These are phyloP conservation scores for Fusarium clavum DNA, from an alignment of 2,329 filamentous ascomycete species.

Conservation along the genomic window DNA sequence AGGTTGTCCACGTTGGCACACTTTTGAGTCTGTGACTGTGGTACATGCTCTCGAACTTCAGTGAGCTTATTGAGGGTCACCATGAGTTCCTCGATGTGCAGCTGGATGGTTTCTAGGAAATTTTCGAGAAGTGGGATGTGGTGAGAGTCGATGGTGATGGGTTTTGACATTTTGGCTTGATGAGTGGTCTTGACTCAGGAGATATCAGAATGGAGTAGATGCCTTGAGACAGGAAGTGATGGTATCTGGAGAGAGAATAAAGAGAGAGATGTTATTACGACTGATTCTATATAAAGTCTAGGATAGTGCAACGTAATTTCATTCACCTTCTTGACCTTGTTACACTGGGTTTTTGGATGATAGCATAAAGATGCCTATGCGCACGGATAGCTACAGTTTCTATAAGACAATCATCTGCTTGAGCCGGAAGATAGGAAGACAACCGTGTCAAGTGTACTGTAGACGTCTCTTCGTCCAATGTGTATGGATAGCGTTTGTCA, in stretches of 20 bases:
- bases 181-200: background rate
- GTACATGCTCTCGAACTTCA: slow-evolving; percentile 7
- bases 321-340: too few relatives aligned
- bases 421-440: background rate
- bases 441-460: background rate
- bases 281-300: background rate
- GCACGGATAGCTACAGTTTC: background rate
- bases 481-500: background rate
- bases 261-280: background rate
- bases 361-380: background rate
- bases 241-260: background rate
- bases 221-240: background rate
- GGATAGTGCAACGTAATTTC: background rate
- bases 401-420: background rate
- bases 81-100: slow-evolving; percentile 2
- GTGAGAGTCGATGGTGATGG: background rate
- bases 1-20: background rate
- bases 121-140: slow-evolving; percentile 6
- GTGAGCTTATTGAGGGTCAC: slow-evolving; percentile 3
- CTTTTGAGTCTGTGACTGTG: background rate
- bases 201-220: background rate
- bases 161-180: background rate
- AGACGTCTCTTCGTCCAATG: background rate
- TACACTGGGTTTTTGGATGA: background rate
- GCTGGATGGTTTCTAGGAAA: background rate